Conservation (phyloP, 202 grass and related monocot genomes). For the Brachypodium distachyon region DNA sequence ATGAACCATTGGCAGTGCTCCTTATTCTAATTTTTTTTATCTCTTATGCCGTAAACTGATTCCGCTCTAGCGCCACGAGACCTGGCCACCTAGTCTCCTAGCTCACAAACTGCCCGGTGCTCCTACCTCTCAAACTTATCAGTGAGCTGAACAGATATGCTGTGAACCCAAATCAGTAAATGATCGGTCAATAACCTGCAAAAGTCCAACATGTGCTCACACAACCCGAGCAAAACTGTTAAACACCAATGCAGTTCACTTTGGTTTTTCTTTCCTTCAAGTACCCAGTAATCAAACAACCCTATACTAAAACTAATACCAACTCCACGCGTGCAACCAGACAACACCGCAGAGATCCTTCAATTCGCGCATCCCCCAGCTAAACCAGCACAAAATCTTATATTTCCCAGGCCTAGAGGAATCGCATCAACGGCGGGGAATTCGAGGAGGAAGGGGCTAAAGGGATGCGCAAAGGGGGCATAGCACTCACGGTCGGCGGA, state of each 20-base stretch:
- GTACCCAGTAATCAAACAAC: neutral
- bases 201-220: neutral
- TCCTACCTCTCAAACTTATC: neutral
- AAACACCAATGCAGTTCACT: neutral
- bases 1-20: too few relatives aligned
- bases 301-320: neutral
- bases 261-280: neutral
- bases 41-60: neutral
- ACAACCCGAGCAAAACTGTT: neutral
- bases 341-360: neutral
- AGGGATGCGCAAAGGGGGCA: too few relatives aligned
- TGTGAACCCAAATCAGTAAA: neutral
- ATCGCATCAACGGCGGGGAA: neutral
- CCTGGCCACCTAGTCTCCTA: neutral
- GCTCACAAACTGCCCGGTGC: neutral
- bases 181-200: neutral
- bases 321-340: neutral
- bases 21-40: too few relatives aligned
- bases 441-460: neutral
- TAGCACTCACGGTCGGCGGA: constrained; percentile 81
- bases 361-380: neutral
- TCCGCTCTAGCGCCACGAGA: neutral
- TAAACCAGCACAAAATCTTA: neutral
- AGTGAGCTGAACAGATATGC: neutral
- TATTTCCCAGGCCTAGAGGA: neutral